Evolutionary conservation across 164 flowering plant genomes (phyloP), one percentile per base, ranked within the genome.

Genomic region (Platanus orientalis): DNA sequence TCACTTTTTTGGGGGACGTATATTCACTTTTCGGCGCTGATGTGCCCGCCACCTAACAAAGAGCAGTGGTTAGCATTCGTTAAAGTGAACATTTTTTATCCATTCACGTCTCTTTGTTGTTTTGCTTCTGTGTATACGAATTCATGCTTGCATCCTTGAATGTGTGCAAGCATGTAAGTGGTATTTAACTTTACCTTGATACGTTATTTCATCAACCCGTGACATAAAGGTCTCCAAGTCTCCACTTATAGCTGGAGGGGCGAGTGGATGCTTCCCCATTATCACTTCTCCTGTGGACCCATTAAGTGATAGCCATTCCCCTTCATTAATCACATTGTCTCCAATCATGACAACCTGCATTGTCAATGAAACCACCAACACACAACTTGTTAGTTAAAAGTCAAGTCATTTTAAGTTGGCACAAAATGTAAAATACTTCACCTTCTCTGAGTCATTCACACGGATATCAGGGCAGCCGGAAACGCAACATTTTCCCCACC

Each of bases 401-500:
- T 36, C 12, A n/a, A 7, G 42, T 36, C 42, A 1, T 36, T 32
- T 36, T 36, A n/a, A n/a, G 42, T 36, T 7, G 9, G 42, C 5
- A 36, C 13, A 36, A 36, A 36, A 10, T 34, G 42, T 3, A 28
- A 36, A 54, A 7, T 51, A 5, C 12, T 23, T 0, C 30, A 84
- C 99, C 99, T 85, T 94, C 48, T 81, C 88, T 36, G 72, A n/a
- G 24, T 89, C 99, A 74, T 87, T 83, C 25, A 91, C 95, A 19
- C 85, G 89, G 57, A 94, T 78, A 16, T 94, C 95, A n/a, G 96
- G 68, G 69, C 99, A 94, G 26, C 99, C 99, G 45, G 97, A 84
- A 53, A 94, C 84, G 75, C 99, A 94, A 72, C 99, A 94, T 70
- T 94, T 94, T 64, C 99, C 99, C 99, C 99, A 94, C 3, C 99